phyloP scores from a whole-genome alignment of 257 asterid species.

The Fraxinus quadrangulata region DNA sequence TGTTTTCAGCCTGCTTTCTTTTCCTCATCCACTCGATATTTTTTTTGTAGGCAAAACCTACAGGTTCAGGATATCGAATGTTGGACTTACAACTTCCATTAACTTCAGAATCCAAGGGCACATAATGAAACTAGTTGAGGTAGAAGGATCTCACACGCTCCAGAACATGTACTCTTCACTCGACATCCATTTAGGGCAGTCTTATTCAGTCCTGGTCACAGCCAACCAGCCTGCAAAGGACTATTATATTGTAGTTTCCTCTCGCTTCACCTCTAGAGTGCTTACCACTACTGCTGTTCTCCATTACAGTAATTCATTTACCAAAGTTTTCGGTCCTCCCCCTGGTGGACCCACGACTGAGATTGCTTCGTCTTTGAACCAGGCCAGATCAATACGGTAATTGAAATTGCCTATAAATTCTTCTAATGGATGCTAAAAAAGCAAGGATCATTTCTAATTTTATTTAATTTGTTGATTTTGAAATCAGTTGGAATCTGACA shows the following conservation, averaged over 20 bases:
- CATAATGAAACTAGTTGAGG: constrained; percentile 83
- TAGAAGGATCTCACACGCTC: constrained; percentile 93
- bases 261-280: constrained; percentile 73
- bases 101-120: constrained; percentile 94
- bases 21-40: not conserved
- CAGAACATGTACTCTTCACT: constrained; percentile 72
- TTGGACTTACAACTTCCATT: constrained; percentile 71
- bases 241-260: constrained; percentile 73
- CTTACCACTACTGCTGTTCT: constrained; percentile 86
- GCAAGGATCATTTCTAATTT: not conserved
- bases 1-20: not conserved
- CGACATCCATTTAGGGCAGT: constrained; percentile 86
- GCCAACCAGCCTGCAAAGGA: constrained; percentile 81
- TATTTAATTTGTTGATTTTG: constrained; percentile 29
- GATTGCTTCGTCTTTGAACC: constrained; percentile 66
- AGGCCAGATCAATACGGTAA: constrained; percentile 94
- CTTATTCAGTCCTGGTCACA: constrained; percentile 86
- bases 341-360: constrained; percentile 90
- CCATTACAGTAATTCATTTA: constrained; percentile 74
- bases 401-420: constrained; percentile 5
- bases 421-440: not conserved
- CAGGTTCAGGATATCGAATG: constrained; percentile 89
- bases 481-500: constrained; percentile 71
- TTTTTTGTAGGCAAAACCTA: constrained; percentile 72
- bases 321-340: constrained; percentile 64